phyloP scores from a whole-genome alignment of 2,329 filamentous ascomycete species.

The Chaetomiaceae sp. region DNA sequence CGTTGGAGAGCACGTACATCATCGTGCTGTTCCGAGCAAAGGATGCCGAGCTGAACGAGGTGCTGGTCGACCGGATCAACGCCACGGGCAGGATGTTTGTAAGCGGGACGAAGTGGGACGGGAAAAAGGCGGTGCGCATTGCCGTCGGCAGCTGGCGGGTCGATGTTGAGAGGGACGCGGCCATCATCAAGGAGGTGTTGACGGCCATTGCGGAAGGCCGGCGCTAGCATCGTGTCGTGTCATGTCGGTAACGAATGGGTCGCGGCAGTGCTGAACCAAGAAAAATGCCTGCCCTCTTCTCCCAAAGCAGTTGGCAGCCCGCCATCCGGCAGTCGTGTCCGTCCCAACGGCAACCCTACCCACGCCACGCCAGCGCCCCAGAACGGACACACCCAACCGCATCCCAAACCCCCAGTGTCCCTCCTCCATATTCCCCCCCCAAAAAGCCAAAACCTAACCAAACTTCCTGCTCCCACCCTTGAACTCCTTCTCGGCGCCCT shows the following conservation, averaged over 20 bases:
- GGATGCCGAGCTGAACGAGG: slow-evolving; percentile 57
- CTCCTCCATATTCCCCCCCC: too few relatives aligned
- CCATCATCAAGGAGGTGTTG: slow-evolving; percentile 56
- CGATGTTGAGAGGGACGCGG: slow-evolving; percentile 61
- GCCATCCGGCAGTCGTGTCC: not conserved
- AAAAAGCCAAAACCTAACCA: slow-evolving; percentile 37
- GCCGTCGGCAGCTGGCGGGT: slow-evolving; percentile 84
- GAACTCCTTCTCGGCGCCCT: slow-evolving; percentile 27
- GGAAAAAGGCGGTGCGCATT: slow-evolving; percentile 69
- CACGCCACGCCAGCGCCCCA: too few relatives aligned
- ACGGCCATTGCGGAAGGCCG: slow-evolving; percentile 14
- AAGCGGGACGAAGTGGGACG: slow-evolving; percentile 74
- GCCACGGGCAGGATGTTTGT: slow-evolving; percentile 70
- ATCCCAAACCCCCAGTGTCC: too few relatives aligned
- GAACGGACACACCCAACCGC: too few relatives aligned
- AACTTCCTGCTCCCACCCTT: slow-evolving; percentile 52
- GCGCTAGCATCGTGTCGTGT: not conserved
- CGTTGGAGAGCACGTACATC: slow-evolving; percentile 53
- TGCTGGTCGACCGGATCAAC: slow-evolving; percentile 70
- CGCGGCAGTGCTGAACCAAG: not conserved
- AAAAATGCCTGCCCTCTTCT: not conserved
- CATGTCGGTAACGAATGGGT: not conserved
- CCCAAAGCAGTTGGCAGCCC: not conserved
- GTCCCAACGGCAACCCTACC: too few relatives aligned
- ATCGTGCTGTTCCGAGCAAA: slow-evolving; percentile 74